Base-by-base conservation (phyloP, 2,329 filamentous ascomycete species). In the Teratosphaeria viscida region DNA sequence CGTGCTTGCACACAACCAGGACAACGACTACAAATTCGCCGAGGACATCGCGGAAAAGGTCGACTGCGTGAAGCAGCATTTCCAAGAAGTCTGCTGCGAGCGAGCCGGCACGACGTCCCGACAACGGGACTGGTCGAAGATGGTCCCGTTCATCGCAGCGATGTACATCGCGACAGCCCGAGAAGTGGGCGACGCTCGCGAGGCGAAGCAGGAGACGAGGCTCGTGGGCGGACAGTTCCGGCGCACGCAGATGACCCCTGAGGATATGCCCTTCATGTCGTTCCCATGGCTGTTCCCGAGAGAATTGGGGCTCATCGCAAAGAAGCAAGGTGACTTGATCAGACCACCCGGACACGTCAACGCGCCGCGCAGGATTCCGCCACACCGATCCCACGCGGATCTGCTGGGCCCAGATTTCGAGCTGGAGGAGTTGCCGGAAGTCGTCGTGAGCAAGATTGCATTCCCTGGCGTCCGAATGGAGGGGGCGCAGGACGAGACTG, bases 281-380 rank as follows among this genome's bases (percentile, higher is more conserved):
- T 97, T 96, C 67, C 92, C 94, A 0, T 99, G 94, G 94, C 77
- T 97, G 1, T 95, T 97, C 64, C 80, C 85, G 12, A 80, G 81
- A 53, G 82, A 90, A 61, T 78, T 95, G 3, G 86, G 87, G 1
- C 80, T 80, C 55, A 85, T 95, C 66, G 88, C 87, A 1, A 83
- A 75, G 29, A 73, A 70, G 54, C 58, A 57, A 2, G 14, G 23
- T 3, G 57, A 54, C 16, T 29, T 52, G 7, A 34, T 11, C 43
- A 49, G n/a, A 23, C 5, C 10, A n/a, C 16, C 16, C 23, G 14
- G 35, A 39, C 10, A 23, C 29, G 19, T 27, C 29, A 34, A 49
- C 16, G 32, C 39, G 49, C 39, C 43, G 27, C 26, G 19, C 49
- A 54, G 43, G 43, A 11, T 11, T 55, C 16, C 23, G 49, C 54